Evolutionary conservation across 306 rosid species (phyloP), one percentile per base, ranked within the genome.

Genomic region (Lathyrus aphaca): DNA sequence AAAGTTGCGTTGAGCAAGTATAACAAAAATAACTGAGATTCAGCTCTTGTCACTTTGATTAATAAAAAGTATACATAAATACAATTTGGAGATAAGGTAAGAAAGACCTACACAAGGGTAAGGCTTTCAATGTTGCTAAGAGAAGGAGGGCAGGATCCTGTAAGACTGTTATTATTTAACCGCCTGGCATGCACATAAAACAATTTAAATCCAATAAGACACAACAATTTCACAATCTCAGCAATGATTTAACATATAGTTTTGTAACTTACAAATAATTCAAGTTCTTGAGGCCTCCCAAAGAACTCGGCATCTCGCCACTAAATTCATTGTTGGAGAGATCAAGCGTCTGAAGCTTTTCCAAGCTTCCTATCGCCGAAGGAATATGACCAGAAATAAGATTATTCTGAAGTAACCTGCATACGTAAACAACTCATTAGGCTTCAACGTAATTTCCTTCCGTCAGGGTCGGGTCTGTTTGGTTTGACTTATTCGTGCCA

Each of bases 381-480:
- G 99, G 99, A 83, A 95, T 87, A 38, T 66, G 82, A 49, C 99
- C 99, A 19, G 91, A 86, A 81, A 95, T 89, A 51, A 46, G 91
- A 81, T 95, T 95, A 74, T 95, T 95, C 80, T 95, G 99, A 76
- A 95, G 97, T 85, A 91, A 81, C 73, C 99, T 95, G 75, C 82
- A 81, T 9, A 50, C 11, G 25, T 7, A 55, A 9, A 78, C n/a
- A 74, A 64, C 11, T 18, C 4, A 10, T 11, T 25, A 48, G 40
- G 80, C 61, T 21, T 54, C 8, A 40, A 65, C 12, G 4, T 1
- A 25, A 69, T 64, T 27, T 38, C 39, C 57, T 43, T 62, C 23
- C 15, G 8, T n/a, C 4, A 57, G 21, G 32, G 2, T 8, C 58
- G 21, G 32, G 2, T 8, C 58, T 51, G 58, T 51, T 51, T 19